Conservation (phyloP, 106 monocot species). For the Xerophyta viscosa region DNA sequence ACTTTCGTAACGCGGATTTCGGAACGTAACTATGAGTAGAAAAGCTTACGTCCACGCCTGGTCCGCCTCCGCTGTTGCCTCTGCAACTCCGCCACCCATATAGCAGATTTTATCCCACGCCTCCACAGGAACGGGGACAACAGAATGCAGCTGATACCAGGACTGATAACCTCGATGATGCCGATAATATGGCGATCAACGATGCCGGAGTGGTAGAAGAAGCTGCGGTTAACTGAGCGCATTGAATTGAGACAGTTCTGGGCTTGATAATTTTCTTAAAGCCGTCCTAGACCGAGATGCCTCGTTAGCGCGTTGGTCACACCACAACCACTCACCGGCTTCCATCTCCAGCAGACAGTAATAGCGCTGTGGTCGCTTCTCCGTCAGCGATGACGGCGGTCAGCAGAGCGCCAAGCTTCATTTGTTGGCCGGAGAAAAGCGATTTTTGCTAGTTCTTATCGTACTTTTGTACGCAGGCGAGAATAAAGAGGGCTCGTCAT, state of each 20-base stretch:
- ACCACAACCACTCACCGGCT: conserved; percentile 90
- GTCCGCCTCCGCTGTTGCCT: conserved; percentile 6
- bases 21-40: no score
- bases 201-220: conserved; percentile 82
- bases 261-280: conserved; percentile 81
- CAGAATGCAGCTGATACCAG: conserved; percentile 70
- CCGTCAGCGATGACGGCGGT: no score
- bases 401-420: no score
- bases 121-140: conserved; percentile 60
- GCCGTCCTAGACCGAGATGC: conserved; percentile 77
- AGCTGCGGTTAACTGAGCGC: conserved; percentile 61
- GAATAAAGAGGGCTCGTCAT: no score
- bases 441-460: no score
- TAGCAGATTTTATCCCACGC: conserved; percentile 73
- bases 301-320: conserved; percentile 53
- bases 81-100: conserved; percentile 79
- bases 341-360: conserved; percentile 92
- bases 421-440: no score
- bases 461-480: no score
- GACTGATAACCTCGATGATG: conserved; percentile 61
- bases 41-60: no score
- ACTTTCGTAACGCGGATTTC: no score
- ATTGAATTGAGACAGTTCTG: conserved; percentile 69
- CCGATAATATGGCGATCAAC: conserved; percentile 53
- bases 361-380: no score